Conservation (phyloP, 495 filamentous ascomycete genomes). For the Pyrenula aspistea region DNA sequence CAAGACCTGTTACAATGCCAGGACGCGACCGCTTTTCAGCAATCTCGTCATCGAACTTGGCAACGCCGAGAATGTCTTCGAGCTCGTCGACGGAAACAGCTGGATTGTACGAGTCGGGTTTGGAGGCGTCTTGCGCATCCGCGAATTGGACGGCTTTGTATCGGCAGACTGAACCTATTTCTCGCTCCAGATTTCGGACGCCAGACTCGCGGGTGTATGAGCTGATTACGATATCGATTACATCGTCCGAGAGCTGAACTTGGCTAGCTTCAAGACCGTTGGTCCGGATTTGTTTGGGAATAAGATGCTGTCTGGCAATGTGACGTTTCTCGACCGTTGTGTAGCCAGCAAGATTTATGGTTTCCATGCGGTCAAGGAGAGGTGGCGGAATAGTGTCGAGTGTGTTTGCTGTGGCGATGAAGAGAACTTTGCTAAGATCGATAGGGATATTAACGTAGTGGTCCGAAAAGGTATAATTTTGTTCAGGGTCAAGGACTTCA, state of each 20-base stretch:
- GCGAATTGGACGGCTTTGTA: slow-evolving; percentile 92
- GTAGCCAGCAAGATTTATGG: slow-evolving; percentile 82
- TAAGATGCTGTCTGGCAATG: slow-evolving; percentile 83
- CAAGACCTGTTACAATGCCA: slow-evolving; percentile 91
- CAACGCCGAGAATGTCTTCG: slow-evolving; percentile 83
- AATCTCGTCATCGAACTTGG: slow-evolving; percentile 92
- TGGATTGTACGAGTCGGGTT: slow-evolving; percentile 59
- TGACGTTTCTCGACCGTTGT: slow-evolving; percentile 97
- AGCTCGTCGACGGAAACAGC: slow-evolving; percentile 64
- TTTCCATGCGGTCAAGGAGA: slow-evolving; percentile 96
- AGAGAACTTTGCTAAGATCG: slow-evolving; percentile 90
- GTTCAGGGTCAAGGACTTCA: slow-evolving; percentile 95
- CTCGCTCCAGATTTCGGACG: slow-evolving; percentile 90
- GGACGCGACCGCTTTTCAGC: slow-evolving; percentile 78
- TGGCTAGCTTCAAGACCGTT: slow-evolving; percentile 70
- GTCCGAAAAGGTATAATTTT: slow-evolving; percentile 89
- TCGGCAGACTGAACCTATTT: slow-evolving; percentile 87
- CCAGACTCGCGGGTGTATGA: slow-evolving; percentile 97
- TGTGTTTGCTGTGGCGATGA: slow-evolving; percentile 97
- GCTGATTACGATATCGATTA: slow-evolving; percentile 87
- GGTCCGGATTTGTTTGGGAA: slow-evolving; percentile 79
- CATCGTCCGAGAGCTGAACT: slow-evolving; percentile 64
- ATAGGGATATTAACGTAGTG: slow-evolving; percentile 96
- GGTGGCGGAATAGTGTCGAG: slow-evolving; percentile 92
- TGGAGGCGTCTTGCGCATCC: slow-evolving; percentile 71